Conservation (phyloP, 805 yeast species). For the Teunomyces panamensis region DNA sequence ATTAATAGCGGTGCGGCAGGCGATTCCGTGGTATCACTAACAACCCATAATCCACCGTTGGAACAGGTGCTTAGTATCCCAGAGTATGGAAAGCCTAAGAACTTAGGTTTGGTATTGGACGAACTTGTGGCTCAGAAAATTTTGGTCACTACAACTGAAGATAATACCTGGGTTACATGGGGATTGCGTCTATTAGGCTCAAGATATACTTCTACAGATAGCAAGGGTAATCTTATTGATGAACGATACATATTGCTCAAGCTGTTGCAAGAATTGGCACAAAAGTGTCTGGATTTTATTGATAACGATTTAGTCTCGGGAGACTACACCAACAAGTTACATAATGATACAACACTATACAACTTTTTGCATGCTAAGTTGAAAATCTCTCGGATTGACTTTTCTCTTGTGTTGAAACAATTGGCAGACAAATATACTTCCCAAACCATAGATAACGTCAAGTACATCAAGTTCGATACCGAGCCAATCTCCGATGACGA, state of each 20-base stretch:
- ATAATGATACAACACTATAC: conserved; percentile 11
- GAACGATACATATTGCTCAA: conserved; percentile 26
- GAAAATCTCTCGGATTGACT: conserved; percentile 21
- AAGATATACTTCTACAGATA: background rate
- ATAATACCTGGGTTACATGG: conserved; percentile 14
- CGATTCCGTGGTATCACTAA: conserved; percentile 17
- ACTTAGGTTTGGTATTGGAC: conserved; percentile 21
- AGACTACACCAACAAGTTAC: conserved; percentile 14
- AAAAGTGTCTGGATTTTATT: conserved; percentile 2
- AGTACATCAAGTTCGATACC: conserved; percentile 21
- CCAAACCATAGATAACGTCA: conserved; percentile 10
- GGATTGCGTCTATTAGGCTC: conserved; percentile 5
- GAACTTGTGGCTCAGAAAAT: conserved; percentile 19
- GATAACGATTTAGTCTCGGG: conserved; percentile 11
- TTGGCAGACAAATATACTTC: conserved; percentile 12
- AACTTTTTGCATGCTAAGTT: conserved; percentile 7
- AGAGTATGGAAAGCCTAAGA: conserved; percentile 29
- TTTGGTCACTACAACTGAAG: conserved; percentile 19
- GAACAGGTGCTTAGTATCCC: conserved; percentile 22
- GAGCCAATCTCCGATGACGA: conserved; percentile 26
- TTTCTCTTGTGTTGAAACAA: conserved; percentile 24
- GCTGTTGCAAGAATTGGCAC: conserved; percentile 11
- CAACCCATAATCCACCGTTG: conserved; percentile 14
- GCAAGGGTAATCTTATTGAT: conserved; percentile 13
- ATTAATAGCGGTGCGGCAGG: conserved; percentile 13